These are phyloP conservation scores for Dothidotthia symphoricarpi DNA, from an alignment of 2,329 filamentous ascomycete genomes.

Conservation along the genomic window DNA sequence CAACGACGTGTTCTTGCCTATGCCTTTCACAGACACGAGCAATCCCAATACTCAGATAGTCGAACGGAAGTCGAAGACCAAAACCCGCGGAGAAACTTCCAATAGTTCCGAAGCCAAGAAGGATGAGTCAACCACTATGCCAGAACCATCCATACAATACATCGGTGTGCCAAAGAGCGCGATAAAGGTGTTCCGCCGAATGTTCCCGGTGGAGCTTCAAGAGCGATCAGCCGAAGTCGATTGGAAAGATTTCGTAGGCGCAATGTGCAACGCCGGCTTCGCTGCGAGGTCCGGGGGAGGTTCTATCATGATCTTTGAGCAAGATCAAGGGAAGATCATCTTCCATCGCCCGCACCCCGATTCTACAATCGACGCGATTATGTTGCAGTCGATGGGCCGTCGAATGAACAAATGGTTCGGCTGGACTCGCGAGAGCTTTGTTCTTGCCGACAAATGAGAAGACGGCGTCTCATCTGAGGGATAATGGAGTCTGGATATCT, in stretches of 20 bases:
- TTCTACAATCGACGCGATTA: slow-evolving; percentile 22
- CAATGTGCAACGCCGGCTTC: slow-evolving; percentile 18
- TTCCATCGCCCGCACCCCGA: slow-evolving; percentile 33
- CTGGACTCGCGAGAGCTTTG: slow-evolving; percentile 20
- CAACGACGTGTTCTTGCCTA: too few species aligned
- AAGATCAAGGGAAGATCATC: slow-evolving; percentile 13
- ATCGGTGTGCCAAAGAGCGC: too few species aligned
- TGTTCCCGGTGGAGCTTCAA: slow-evolving; percentile 11
- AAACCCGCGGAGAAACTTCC: too few species aligned
- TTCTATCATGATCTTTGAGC: slow-evolving; percentile 17
- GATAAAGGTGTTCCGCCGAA: slow-evolving; percentile 4
- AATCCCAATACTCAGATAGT: too few species aligned
- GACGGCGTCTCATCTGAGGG: too few species aligned
- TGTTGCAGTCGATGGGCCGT: slow-evolving; percentile 28
- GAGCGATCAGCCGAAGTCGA: slow-evolving; percentile 8
- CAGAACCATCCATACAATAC: too few species aligned
- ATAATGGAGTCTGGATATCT: too few species aligned
- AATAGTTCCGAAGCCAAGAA: too few species aligned
- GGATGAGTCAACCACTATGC: too few species aligned
- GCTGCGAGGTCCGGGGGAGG: slow-evolving; percentile 9
- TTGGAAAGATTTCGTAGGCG: slow-evolving; percentile 14
- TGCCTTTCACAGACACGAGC: too few species aligned
- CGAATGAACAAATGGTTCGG: slow-evolving; percentile 33
- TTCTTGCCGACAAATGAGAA: too few species aligned
- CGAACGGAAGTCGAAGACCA: too few species aligned